phyloP scores from a whole-genome alignment of 2,329 filamentous ascomycete species.

The Colletotrichum musae region DNA sequence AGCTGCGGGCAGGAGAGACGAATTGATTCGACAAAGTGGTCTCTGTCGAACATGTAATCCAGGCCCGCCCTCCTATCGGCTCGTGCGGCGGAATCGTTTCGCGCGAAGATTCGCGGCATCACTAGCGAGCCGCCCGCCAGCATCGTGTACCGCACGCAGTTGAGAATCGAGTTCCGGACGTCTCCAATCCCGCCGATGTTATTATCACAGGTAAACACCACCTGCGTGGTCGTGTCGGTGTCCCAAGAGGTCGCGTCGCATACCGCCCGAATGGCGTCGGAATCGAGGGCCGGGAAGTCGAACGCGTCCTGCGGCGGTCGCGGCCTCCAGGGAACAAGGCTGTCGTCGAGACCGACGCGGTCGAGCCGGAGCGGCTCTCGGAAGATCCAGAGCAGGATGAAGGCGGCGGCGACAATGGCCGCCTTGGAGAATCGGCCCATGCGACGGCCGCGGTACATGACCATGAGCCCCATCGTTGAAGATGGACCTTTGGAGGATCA shows the following conservation, averaged over 20 bases:
- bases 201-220: constrained; percentile 57
- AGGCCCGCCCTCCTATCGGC: constrained; percentile 44
- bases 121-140: constrained; percentile 53
- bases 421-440: constrained; percentile 3
- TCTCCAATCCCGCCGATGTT: constrained; percentile 56
- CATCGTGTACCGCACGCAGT: constrained; percentile 57
- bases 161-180: constrained; percentile 57
- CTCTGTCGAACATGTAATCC: constrained; percentile 48
- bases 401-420: background rate
- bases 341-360: constrained; percentile 10
- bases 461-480: constrained; percentile 9
- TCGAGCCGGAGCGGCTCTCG: constrained; percentile 17
- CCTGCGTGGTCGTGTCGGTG: constrained; percentile 15
- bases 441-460: background rate
- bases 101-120: constrained; percentile 52
- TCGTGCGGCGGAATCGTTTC: constrained; percentile 49
- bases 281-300: constrained; percentile 40
- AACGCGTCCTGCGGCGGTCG: constrained; percentile 7
- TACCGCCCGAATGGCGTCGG: constrained; percentile 42
- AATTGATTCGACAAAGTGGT: constrained; percentile 46
- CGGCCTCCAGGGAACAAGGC: background rate
- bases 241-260: constrained; percentile 46
- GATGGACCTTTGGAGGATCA: background rate
- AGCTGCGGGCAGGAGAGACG: constrained; percentile 47
- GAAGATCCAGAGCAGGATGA: constrained; percentile 10